These are phyloP conservation scores for Fusarium cyanostomum DNA, from an alignment of 2,329 filamentous ascomycete species.

Conservation along the genomic window DNA sequence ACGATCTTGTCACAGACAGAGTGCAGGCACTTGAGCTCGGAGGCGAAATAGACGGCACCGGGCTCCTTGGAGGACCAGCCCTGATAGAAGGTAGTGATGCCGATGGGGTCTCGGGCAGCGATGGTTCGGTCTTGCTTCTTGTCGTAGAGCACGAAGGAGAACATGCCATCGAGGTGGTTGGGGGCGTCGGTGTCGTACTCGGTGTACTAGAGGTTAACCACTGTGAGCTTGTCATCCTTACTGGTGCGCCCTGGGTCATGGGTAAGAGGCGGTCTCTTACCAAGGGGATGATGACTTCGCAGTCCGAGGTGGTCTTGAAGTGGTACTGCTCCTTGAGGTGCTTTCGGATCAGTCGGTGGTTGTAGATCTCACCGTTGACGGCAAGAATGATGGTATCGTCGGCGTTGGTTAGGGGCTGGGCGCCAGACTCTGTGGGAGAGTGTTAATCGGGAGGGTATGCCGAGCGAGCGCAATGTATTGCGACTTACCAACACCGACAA, in stretches of 20 bases:
- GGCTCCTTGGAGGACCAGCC: constrained; percentile 87
- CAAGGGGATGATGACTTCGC: constrained; percentile 97
- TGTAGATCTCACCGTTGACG: constrained; percentile 99
- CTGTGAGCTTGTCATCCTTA: constrained; percentile 25
- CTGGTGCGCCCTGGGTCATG: not conserved
- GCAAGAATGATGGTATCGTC: constrained; percentile 89
- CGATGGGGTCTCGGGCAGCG: constrained; percentile 95
- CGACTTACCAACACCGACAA: constrained; percentile 89
- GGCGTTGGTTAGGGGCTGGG: constrained; percentile 92
- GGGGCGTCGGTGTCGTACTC: constrained; percentile 92
- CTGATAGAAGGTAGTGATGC: constrained; percentile 97
- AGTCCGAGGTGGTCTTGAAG: constrained; percentile 99
- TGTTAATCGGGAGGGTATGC: constrained; percentile 31
- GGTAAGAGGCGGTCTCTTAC: constrained; percentile 57
- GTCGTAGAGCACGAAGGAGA: constrained; percentile 98
- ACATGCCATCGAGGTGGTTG: constrained; percentile 97
- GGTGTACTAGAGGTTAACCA: constrained; percentile 72
- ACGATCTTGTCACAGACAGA: constrained; percentile 95
- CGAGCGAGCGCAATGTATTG: constrained; percentile 9
- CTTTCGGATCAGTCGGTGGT: constrained; percentile 95
- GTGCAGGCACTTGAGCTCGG: constrained; percentile 92
- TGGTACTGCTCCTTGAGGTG: constrained; percentile 83
- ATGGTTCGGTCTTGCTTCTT: constrained; percentile 92
- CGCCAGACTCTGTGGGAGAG: constrained; percentile 78
- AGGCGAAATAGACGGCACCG: constrained; percentile 91